These are phyloP conservation scores for Cydonia oblonga DNA, from an alignment of 331 rosid genomes.

Conservation along the genomic window DNA sequence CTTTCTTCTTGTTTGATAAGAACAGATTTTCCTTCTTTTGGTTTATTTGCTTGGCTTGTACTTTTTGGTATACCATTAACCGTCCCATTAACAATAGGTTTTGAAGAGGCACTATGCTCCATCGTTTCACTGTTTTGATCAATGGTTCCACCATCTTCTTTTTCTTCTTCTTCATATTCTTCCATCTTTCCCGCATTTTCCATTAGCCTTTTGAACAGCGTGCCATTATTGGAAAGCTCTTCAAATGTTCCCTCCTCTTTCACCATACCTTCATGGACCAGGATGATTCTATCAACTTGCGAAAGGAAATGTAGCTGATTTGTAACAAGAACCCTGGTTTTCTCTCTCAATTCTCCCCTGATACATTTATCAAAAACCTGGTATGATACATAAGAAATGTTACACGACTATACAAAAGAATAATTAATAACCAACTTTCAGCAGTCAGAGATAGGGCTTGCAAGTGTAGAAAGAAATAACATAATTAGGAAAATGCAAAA, in stretches of 20 bases:
- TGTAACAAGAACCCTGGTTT: slow-evolving; percentile 43
- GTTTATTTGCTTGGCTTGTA: slow-evolving; percentile 13
- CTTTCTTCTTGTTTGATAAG: slow-evolving; percentile 45
- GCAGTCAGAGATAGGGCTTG: not conserved
- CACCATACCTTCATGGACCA: slow-evolving; percentile 38
- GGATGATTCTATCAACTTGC: slow-evolving; percentile 36
- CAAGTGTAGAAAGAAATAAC: not conserved
- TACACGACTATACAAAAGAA: not conserved
- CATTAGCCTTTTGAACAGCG: slow-evolving; percentile 40
- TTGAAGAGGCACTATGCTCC: slow-evolving; percentile 14
- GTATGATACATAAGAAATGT: not conserved
- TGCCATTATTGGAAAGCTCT: slow-evolving; percentile 32
- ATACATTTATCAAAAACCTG: slow-evolving; percentile 48
- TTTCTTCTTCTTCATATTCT: slow-evolving; percentile 17
- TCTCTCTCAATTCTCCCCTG: slow-evolving; percentile 37
- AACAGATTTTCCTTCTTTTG: slow-evolving; percentile 30
- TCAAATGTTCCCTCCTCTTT: slow-evolving; percentile 48
- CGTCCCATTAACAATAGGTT: slow-evolving; percentile 23
- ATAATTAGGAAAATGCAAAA: not conserved
- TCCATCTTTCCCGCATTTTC: slow-evolving; percentile 47
- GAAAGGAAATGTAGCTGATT: slow-evolving; percentile 44
- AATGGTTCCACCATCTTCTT: slow-evolving; percentile 15
- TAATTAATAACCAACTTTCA: not conserved
- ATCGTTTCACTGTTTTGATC: slow-evolving; percentile 14
- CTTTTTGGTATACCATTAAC: slow-evolving; percentile 4